phyloP scores from a whole-genome alignment of 163 green algal genomes.

The Smithsoniella earleae region DNA sequence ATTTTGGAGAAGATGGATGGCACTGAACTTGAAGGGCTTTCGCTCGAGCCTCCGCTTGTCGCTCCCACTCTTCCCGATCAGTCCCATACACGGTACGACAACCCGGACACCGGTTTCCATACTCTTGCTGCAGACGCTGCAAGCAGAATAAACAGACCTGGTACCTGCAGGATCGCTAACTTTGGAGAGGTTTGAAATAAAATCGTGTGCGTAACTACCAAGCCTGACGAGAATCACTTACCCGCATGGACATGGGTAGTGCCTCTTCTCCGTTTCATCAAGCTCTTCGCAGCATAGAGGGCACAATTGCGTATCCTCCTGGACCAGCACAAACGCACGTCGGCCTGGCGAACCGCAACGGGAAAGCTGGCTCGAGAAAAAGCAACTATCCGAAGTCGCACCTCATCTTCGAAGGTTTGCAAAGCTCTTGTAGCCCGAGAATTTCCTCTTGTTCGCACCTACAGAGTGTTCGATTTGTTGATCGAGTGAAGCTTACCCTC shows the following conservation, averaged over 20 bases:
- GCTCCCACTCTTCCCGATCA: conserved; percentile 28
- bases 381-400: background rate
- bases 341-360: background rate
- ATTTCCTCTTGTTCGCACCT: background rate
- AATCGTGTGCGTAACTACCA: background rate
- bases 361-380: background rate
- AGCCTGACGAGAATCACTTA: conserved; percentile 25
- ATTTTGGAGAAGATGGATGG: no score
- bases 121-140: conserved; percentile 36
- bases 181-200: background rate
- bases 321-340: background rate
- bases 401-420: background rate
- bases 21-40: no score
- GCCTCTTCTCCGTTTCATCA: conserved; percentile 39
- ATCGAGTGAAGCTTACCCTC: no score
- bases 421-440: background rate
- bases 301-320: conserved; percentile 7
- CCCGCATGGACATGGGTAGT: conserved; percentile 42
- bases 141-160: conserved; percentile 46
- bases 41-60: background rate
- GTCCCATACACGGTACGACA: conserved; percentile 43
- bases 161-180: conserved; percentile 40
- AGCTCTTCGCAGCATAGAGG: conserved; percentile 27
- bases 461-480: background rate
- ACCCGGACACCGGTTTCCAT: conserved; percentile 40